A percentile compares a stretch with the other conserved stretches of the same genome.
phyloP scores from a whole-genome alignment of 495 filamentous ascomycete species.

The Clohesyomyces aquaticus region DNA sequence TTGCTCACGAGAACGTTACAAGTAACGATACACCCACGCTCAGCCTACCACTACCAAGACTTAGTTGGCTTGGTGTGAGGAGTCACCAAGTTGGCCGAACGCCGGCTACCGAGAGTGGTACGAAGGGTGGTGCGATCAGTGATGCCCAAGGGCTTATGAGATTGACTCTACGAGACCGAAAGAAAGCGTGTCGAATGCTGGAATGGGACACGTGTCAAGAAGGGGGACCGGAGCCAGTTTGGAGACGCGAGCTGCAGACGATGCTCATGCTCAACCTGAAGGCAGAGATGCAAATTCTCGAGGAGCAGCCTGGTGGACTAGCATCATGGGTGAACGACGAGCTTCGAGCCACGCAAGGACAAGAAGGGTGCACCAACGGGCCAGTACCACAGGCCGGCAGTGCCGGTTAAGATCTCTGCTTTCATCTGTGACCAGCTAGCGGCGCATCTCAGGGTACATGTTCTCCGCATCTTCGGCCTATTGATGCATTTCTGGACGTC shows the following conservation, averaged over 20 bases:
- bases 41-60: conserved; percentile 58
- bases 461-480: conserved; percentile 7
- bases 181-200: conserved; percentile 69
- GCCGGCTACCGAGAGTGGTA: conserved; percentile 21
- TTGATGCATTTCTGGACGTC: neutral
- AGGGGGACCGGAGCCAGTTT: conserved; percentile 57
- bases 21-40: conserved; percentile 38
- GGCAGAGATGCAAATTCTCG: conserved; percentile 85
- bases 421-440: conserved; percentile 16
- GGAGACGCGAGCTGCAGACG: conserved; percentile 71
- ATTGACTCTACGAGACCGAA: conserved; percentile 68
- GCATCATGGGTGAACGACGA: conserved; percentile 25
- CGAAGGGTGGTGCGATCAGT: conserved; percentile 16
- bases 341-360: conserved; percentile 15
- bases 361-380: neutral
- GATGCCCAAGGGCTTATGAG: conserved; percentile 51
- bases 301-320: conserved; percentile 43
- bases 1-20: conserved; percentile 68
- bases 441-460: conserved; percentile 9
- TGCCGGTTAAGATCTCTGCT: conserved; percentile 13
- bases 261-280: conserved; percentile 90
- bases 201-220: conserved; percentile 55
- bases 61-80: conserved; percentile 77
- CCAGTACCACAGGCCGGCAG: conserved; percentile 2
- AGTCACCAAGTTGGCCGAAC: conserved; percentile 58